These are phyloP conservation scores for Linaria vulgaris DNA, from an alignment of 257 asterid genomes.

Conservation along the genomic window DNA sequence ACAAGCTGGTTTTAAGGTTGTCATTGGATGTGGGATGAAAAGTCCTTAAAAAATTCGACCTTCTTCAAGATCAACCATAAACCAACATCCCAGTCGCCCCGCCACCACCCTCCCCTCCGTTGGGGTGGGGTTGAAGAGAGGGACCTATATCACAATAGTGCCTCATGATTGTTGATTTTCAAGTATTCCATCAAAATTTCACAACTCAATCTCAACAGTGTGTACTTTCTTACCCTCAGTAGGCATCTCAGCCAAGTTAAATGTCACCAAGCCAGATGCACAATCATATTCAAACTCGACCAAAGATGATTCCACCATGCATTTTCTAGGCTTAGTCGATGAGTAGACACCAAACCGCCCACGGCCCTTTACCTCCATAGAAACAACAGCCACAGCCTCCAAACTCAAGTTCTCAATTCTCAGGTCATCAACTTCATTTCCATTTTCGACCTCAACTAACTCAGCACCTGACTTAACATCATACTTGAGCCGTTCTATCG, in stretches of 20 bases:
- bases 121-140: too few species aligned
- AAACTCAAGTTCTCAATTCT: slow-evolving; percentile 35
- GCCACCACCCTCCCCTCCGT: too few species aligned
- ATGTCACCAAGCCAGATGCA: slow-evolving; percentile 55
- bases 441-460: slow-evolving; percentile 20
- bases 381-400: slow-evolving; percentile 35
- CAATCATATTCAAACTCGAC: slow-evolving; percentile 52
- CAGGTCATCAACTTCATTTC: slow-evolving; percentile 12
- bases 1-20: background rate
- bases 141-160: too few species aligned
- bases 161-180: background rate
- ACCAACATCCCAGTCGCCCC: too few species aligned
- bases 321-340: slow-evolving; percentile 51
- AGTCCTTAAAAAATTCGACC: too few species aligned
- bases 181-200: slow-evolving; percentile 19
- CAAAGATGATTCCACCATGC: slow-evolving; percentile 36
- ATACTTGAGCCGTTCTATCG: slow-evolving; percentile 61
- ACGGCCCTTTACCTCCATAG: slow-evolving; percentile 63
- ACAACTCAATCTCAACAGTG: slow-evolving; percentile 52
- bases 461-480: slow-evolving; percentile 40
- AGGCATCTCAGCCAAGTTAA: slow-evolving; percentile 65
- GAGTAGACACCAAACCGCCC: slow-evolving; percentile 79
- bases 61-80: too few species aligned
- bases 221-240: slow-evolving; percentile 50
- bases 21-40: too few species aligned